Conservation (phyloP, 352 stramenopile genomes). For the Phytophthora boehmeriae region DNA sequence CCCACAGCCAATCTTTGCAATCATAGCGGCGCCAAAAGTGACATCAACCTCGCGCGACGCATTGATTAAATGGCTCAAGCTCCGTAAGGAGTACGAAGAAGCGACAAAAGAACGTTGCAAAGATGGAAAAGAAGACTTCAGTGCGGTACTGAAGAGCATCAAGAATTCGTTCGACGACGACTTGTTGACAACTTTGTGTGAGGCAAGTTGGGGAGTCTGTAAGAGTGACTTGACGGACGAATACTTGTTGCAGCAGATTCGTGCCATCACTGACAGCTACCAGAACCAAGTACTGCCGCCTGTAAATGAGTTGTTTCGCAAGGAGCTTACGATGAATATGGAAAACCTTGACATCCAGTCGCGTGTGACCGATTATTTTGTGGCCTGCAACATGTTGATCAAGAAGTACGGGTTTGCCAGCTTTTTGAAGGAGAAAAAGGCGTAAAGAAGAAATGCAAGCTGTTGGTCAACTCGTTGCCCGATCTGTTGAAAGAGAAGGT, state of each 20-base stretch:
- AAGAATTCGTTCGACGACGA: constrained; percentile 14
- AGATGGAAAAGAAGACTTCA: constrained; percentile 9
- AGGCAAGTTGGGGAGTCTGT: constrained; percentile 5
- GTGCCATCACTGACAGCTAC: constrained; percentile 1
- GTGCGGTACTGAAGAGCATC: constrained; percentile 7
- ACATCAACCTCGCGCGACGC: constrained; percentile 5
- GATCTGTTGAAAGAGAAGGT: constrained; percentile 2
- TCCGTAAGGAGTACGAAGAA: constrained; percentile 14
- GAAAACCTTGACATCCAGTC: constrained; percentile 1
- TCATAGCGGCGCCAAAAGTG: constrained; percentile 7
- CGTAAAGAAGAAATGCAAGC: constrained; percentile 11
- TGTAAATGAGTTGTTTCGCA: constrained; percentile 2
- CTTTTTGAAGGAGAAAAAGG: constrained; percentile 10
- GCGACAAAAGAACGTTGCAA: constrained; percentile 13
- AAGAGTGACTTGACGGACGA: constrained; percentile 10
- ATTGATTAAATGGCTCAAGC: constrained; percentile 17
- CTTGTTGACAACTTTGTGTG: constrained; percentile 10
- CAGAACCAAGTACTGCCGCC: constrained; percentile 7
- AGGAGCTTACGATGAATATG: constrained; percentile 10
- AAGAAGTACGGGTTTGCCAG: constrained; percentile 5
- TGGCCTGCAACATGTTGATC: constrained; percentile 1
- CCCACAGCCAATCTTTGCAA: constrained; percentile 10
- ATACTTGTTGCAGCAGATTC: constrained; percentile 3
- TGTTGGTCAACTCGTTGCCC: constrained; percentile 2
- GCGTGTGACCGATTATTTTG: constrained; percentile 9